A percentile compares a stretch with the other conserved stretches of the same genome.
These are phyloP conservation scores for Pseudogymnoascus sp. DNA, from an alignment of 2,329 filamentous ascomycete species.

Conservation along the genomic window DNA sequence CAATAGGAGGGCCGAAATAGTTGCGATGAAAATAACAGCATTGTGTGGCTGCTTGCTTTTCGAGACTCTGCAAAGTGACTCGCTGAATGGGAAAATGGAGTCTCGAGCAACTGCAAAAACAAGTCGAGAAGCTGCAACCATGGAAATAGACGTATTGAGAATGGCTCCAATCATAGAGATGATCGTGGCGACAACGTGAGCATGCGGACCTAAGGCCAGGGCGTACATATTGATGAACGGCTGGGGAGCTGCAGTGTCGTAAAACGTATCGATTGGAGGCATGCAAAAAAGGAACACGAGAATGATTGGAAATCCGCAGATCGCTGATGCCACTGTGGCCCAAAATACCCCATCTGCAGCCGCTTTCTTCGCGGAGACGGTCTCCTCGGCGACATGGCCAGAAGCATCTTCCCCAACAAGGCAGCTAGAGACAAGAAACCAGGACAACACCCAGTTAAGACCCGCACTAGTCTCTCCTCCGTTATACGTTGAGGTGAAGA, in stretches of 20 bases:
- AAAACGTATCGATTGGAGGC: slow-evolving; percentile 28
- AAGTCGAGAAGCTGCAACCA: slow-evolving; percentile 13
- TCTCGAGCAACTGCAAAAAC: slow-evolving; percentile 13
- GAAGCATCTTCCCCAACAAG: slow-evolving; percentile 27
- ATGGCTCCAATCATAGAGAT: slow-evolving; percentile 16
- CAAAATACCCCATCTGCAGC: slow-evolving; percentile 28
- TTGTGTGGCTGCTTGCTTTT: slow-evolving; percentile 14
- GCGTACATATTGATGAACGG: slow-evolving; percentile 21
- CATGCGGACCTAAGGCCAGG: slow-evolving; percentile 15
- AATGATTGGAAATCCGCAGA: slow-evolving; percentile 28
- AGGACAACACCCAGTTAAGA: slow-evolving; percentile 27
- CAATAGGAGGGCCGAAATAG: slow-evolving; percentile 9
- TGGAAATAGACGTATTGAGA: slow-evolving; percentile 14
- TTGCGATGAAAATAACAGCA: slow-evolving; percentile 13
- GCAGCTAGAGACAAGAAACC: slow-evolving; percentile 24
- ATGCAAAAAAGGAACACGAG: slow-evolving; percentile 28
- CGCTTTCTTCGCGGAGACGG: slow-evolving; percentile 26
- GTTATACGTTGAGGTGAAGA: slow-evolving; percentile 35
- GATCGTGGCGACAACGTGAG: slow-evolving; percentile 16
- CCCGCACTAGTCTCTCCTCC: slow-evolving; percentile 17
- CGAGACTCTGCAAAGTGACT: slow-evolving; percentile 10
- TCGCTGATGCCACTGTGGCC: slow-evolving; percentile 26
- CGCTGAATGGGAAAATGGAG: slow-evolving; percentile 12
- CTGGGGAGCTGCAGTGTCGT: slow-evolving; percentile 25
- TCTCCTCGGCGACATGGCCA: slow-evolving; percentile 28